These are phyloP conservation scores for Botryobasidium botryosum DNA, from an alignment of 768 basidiomycete species.

Conservation along the genomic window DNA sequence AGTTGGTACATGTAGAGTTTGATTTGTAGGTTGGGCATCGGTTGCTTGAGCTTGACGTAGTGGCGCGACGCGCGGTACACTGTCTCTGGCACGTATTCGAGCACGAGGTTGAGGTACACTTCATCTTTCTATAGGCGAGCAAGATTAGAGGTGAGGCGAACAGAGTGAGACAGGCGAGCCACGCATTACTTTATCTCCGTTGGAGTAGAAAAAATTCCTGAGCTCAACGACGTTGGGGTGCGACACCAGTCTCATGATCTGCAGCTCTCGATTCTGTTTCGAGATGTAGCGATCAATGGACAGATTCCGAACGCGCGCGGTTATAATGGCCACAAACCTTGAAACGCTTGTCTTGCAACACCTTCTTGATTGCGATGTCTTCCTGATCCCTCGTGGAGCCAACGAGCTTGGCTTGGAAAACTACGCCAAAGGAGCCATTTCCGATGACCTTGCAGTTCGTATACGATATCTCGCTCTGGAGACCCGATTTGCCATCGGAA, in stretches of 20 bases:
- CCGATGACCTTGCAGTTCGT: slow-evolving; percentile 97
- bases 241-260: slow-evolving; percentile 93
- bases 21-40: slow-evolving; percentile 99
- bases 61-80: slow-evolving; percentile 98
- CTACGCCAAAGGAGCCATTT: slow-evolving; percentile 98
- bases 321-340: slow-evolving; percentile 47
- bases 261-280: slow-evolving; percentile 98
- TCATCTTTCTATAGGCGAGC: slow-evolving; percentile 78
- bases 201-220: slow-evolving; percentile 96
- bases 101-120: slow-evolving; percentile 96
- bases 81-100: slow-evolving; percentile 98
- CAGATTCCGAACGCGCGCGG: not conserved
- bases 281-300: not conserved
- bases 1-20: slow-evolving; percentile 99
- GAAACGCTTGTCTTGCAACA: slow-evolving; percentile 99
- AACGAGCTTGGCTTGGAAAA: slow-evolving; percentile 86
- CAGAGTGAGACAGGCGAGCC: not conserved
- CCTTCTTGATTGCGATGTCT: slow-evolving; percentile 99
- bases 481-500: slow-evolving; percentile 85
- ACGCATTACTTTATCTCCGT: slow-evolving; percentile 79
- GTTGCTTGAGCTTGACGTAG: slow-evolving; percentile 98
- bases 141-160: not conserved
- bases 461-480: slow-evolving; percentile 76
- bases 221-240: slow-evolving; percentile 98
- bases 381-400: slow-evolving; percentile 43